A percentile compares a stretch with the other conserved stretches of the same genome.
phyloP scores from a whole-genome alignment of 768 basidiomycete genomes.

The Leucocoprinus leucothites region DNA sequence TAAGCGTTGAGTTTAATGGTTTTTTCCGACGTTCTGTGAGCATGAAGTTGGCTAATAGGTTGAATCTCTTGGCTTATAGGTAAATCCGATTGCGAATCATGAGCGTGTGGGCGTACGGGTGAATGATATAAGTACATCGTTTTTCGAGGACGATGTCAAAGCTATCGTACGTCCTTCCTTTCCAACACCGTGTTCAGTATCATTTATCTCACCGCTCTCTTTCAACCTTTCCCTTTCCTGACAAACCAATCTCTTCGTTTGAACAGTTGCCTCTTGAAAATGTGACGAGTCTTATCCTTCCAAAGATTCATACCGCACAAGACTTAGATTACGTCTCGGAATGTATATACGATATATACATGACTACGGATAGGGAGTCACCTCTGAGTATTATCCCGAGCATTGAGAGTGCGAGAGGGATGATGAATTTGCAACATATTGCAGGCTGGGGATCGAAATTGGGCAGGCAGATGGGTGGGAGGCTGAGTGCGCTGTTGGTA shows the following conservation, averaged over 20 bases:
- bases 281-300: slow-evolving; percentile 72
- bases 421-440: slow-evolving; percentile 67
- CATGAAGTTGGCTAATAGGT: not conserved
- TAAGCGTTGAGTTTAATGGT: slow-evolving; percentile 38
- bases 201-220: not conserved
- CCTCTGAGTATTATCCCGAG: slow-evolving; percentile 69
- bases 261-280: slow-evolving; percentile 29
- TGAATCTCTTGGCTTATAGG: slow-evolving; percentile 13
- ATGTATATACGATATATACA: slow-evolving; percentile 33
- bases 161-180: slow-evolving; percentile 44
- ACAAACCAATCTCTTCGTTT: not conserved
- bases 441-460: slow-evolving; percentile 61
- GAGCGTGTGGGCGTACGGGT: slow-evolving; percentile 67
- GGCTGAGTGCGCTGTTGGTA: slow-evolving; percentile 65
- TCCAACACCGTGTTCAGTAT: not conserved
- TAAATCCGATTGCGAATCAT: slow-evolving; percentile 32
- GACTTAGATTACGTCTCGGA: slow-evolving; percentile 65
- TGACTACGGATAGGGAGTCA: slow-evolving; percentile 20
- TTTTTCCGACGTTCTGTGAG: not conserved
- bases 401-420: slow-evolving; percentile 77
- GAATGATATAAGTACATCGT: slow-evolving; percentile 63
- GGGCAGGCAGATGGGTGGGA: slow-evolving; percentile 47
- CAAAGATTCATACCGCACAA: slow-evolving; percentile 72
- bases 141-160: slow-evolving; percentile 62
- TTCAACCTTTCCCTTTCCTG: not conserved